Percentiles rank a stretch among this genome's conserved stretches.
phyloP scores from a whole-genome alignment of 1,284 basidiomycete species.

The Entoloma clypeatum region DNA sequence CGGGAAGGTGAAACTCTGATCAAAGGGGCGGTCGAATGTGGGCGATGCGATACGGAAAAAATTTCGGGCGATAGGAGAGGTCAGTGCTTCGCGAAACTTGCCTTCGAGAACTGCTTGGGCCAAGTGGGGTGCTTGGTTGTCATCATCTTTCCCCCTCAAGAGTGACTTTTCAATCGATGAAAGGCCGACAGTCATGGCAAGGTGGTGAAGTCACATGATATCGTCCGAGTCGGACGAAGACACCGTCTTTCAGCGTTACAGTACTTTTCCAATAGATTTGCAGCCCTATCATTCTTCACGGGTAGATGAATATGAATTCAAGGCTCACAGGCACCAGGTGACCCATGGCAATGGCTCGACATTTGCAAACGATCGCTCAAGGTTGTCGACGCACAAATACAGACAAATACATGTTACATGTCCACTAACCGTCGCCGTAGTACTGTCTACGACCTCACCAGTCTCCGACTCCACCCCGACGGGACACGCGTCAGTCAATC shows the following conservation, averaged over 20 bases:
- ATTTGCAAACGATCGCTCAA: too few species aligned
- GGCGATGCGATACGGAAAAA: slow-evolving; percentile 37
- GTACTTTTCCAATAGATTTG: too few species aligned
- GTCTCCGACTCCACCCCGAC: slow-evolving; percentile 56
- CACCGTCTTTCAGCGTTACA: too few species aligned
- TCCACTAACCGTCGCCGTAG: slow-evolving; percentile 43
- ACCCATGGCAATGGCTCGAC: too few species aligned
- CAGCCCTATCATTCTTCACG: too few species aligned
- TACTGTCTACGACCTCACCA: slow-evolving; percentile 57
- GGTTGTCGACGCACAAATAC: too few species aligned
- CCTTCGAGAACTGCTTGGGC: slow-evolving; percentile 45
- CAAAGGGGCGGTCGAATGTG: slow-evolving; percentile 32
- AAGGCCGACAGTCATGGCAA: slow-evolving; percentile 33
- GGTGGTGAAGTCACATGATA: neutral
- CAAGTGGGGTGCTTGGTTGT: slow-evolving; percentile 25
- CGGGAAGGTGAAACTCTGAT: slow-evolving; percentile 23
- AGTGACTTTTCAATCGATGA: slow-evolving; percentile 46
- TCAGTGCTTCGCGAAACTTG: slow-evolving; percentile 47
- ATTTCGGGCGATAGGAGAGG: slow-evolving; percentile 43
- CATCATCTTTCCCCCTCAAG: slow-evolving; percentile 37
- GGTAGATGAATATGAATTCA: too few species aligned
- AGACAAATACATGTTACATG: slow-evolving; percentile 31
- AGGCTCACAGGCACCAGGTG: too few species aligned
- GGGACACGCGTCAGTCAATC: slow-evolving; percentile 57
- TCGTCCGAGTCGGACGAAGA: neutral